Base-by-base conservation (phyloP, 78 protist species). In the Cavenderia fasciculata region DNA sequence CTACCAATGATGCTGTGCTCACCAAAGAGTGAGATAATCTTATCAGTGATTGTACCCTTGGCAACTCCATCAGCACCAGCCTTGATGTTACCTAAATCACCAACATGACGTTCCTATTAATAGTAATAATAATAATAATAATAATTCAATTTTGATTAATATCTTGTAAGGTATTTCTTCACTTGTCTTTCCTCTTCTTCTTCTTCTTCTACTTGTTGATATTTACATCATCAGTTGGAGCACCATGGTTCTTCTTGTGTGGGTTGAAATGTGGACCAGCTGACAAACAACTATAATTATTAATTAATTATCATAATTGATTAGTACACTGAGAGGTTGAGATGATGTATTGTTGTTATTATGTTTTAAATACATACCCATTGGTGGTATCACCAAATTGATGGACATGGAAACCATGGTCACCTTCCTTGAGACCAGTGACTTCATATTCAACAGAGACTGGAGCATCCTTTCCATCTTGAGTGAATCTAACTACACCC, bases 221-320 rank as follows among this genome's bases (percentile, higher is more conserved):
- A 66, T 18, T 85, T 57, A 76, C 91, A 0, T 59, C 92, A 49
- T 62, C 93, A 14, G 16, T 0, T 59, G 96, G 96, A 23, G 74
- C 92, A 51, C 96, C 96, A 72, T 96, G 96, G 2, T 56, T 44
- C 82, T 94, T 92, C 43, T 76, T 77, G 68, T 21, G 12, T 77
- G 96, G 97, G 87, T 96, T 94, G 77, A 62, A 94, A 52, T 96
- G 97, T 43, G 89, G 85, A 43, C 96, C 96, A 38, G 96, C 96
- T 12, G 90, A 51, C 33, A 66, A 40, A 61, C 97, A 95, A 74
- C 96, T 92, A 40, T 51, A 21, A 49, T 7, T 54, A n/a, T n/a
- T n/a, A 33, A 59, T 41, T 33, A 59, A 43, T 14, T 27, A 43
- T 72, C 18, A n/a, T 33, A 33, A 40, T 16, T 4, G 7, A 14